Evolutionary conservation across 345 rosid species (phyloP), one percentile per base, ranked within the genome.

Genomic region (Turritis glabra): DNA sequence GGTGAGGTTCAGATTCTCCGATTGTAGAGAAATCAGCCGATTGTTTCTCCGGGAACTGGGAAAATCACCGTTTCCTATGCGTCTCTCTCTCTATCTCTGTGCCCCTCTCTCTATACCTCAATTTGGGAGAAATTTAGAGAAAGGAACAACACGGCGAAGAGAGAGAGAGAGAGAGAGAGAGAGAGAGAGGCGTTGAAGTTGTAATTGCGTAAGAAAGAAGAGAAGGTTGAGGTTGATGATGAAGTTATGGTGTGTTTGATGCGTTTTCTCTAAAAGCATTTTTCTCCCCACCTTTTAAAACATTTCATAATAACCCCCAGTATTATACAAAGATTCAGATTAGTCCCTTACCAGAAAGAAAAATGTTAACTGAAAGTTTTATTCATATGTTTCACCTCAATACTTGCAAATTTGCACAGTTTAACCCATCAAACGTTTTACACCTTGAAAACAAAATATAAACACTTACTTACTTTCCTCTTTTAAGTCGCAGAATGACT

Each of bases 181-280:
- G 60, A 56, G 22, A 41, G 40, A 67, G 64, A 48, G 54, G 38
- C 32, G 55, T 48, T 69, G 65, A 71, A 47, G 72, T 68, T 75
- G 73, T 27, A 37, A 51, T 71, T 70, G 82, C 78, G 82, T 80
- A 32, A 44, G 21, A 54, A 62, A 71, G 75, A 51, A 37, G 41
- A 61, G 78, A 84, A 80, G 38, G 41, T 67, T 56, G 60, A 48
- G 9, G 38, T 9, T 33, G 54, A 48, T 37, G 75, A 4, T 52
- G 70, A 67, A 41, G 57, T 52, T 26, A 43, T 52, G 2, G 41
- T 19, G 33, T 32, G 53, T 61, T 46, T 72, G 54, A 30, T 37
- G 35, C 37, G 53, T 69, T 51, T 51, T 62, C 14, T 47, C 40
- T 5, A 44, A 22, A 55, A 23, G 3, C 26, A 21, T 3, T 3